phyloP scores from a whole-genome alignment of 2,329 filamentous ascomycete genomes.

The Fusarium cicatricum region DNA sequence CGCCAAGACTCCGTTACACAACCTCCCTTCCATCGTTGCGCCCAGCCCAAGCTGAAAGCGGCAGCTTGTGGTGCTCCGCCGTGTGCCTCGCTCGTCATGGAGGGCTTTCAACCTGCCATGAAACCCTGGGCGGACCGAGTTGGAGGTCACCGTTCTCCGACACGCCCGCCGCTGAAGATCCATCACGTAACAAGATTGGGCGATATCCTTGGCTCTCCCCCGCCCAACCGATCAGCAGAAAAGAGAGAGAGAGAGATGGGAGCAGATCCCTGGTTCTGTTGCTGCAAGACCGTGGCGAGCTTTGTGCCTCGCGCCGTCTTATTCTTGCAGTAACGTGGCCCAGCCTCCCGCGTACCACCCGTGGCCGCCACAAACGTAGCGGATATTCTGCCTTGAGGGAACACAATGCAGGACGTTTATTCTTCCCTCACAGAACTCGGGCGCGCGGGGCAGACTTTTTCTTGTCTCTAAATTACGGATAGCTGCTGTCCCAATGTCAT shows the following conservation, averaged over 20 bases:
- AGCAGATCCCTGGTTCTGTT: slow-evolving; percentile 1
- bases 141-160: background rate
- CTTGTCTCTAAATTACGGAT: too few species aligned
- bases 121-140: slow-evolving; percentile 18
- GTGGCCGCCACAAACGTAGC: too few species aligned
- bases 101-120: slow-evolving; percentile 8
- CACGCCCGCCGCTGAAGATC: slow-evolving; percentile 23
- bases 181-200: slow-evolving; percentile 40
- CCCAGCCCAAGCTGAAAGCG: slow-evolving; percentile 34
- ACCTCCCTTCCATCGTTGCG: background rate
- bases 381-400: too few species aligned
- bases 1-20: slow-evolving; percentile 17
- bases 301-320: background rate
- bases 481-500: background rate
- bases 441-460: slow-evolving; percentile 12
- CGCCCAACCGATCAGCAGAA: slow-evolving; percentile 26
- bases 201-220: too few species aligned
- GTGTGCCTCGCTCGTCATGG: background rate
- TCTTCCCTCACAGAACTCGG: background rate
- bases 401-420: too few species aligned
- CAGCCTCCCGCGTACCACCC: too few species aligned
- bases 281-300: slow-evolving; percentile 1
- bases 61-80: slow-evolving; percentile 18
- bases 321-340: too few species aligned
- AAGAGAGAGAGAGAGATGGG: slow-evolving; percentile 11